Conservation (phyloP, 257 asterid species). For the Salvia miltiorrhiza region DNA sequence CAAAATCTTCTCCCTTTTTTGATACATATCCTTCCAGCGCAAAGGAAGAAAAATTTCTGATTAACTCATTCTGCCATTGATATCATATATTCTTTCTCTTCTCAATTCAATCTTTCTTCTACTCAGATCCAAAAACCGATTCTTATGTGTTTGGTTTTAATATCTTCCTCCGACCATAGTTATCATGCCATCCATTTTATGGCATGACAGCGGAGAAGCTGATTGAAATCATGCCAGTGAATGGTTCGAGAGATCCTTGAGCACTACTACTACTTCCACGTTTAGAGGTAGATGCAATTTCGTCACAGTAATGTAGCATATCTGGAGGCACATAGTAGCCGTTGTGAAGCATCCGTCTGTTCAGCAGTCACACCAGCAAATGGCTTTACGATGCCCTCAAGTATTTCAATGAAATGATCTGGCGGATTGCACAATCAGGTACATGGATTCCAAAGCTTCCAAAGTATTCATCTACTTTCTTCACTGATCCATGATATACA, state of each 20-base stretch:
- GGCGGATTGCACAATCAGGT: conserved; percentile 93
- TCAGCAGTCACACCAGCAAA: conserved; percentile 53
- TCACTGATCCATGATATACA: conserved; percentile 87
- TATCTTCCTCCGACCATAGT: too few relatives aligned
- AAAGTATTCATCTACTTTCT: conserved; percentile 89
- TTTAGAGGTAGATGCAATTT: conserved; percentile 64
- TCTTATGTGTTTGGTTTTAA: too few relatives aligned
- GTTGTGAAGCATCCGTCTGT: conserved; percentile 98
- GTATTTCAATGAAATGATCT: conserved; percentile 86
- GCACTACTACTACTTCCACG: conserved; percentile 32
- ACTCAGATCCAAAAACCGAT: too few relatives aligned
- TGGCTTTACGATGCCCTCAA: conserved; percentile 83
- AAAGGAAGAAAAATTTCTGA: too few relatives aligned
- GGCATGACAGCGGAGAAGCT: too few relatives aligned
- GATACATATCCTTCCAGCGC: too few relatives aligned
- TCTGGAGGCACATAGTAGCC: conserved; percentile 94
- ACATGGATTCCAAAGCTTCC: conserved; percentile 61
- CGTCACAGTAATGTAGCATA: conserved; percentile 79
- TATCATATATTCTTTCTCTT: too few relatives aligned
- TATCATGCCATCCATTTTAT: too few relatives aligned
- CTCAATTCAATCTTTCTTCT: too few relatives aligned
- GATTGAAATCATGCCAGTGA: too few relatives aligned
- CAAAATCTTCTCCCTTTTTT: too few relatives aligned
- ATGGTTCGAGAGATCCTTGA: conserved; percentile 30
- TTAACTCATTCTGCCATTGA: too few relatives aligned